These are phyloP conservation scores for Talaromyces sp. DNA, from an alignment of 2,329 filamentous ascomycete genomes.

Conservation along the genomic window DNA sequence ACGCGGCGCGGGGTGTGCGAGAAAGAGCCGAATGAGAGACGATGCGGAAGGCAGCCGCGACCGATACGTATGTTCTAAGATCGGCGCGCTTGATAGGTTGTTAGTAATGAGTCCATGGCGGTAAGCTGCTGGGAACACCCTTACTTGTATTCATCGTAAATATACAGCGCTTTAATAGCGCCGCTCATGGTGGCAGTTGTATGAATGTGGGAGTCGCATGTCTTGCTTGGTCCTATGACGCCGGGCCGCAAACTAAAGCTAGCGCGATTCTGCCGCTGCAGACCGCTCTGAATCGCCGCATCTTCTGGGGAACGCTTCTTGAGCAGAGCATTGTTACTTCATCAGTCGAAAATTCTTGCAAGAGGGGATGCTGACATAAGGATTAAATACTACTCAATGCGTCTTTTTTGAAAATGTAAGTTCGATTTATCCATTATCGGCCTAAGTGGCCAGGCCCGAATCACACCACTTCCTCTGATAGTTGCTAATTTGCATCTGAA, in stretches of 20 bases:
- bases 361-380: background rate
- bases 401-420: background rate
- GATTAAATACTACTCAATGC: background rate
- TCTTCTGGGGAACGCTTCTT: background rate
- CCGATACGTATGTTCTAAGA: constrained; percentile 85
- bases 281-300: background rate
- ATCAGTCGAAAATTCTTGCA: background rate
- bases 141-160: constrained; percentile 93
- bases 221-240: constrained; percentile 12
- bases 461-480: background rate
- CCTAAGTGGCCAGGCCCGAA: background rate
- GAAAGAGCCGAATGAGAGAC: constrained; percentile 77
- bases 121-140: constrained; percentile 18
- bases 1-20: constrained; percentile 71
- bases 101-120: constrained; percentile 1
- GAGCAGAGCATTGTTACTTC: background rate
- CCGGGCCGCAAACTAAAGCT: constrained; percentile 1
- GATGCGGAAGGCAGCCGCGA: constrained; percentile 71
- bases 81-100: constrained; percentile 56
- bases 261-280: background rate
- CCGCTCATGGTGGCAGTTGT: constrained; percentile 60
- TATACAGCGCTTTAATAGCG: constrained; percentile 90
- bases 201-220: constrained; percentile 7
- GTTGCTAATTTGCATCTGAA: background rate
- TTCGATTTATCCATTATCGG: background rate